phyloP scores from a whole-genome alignment of 2,329 filamentous ascomycete genomes.

The Ophiostoma himal-ulmi region DNA sequence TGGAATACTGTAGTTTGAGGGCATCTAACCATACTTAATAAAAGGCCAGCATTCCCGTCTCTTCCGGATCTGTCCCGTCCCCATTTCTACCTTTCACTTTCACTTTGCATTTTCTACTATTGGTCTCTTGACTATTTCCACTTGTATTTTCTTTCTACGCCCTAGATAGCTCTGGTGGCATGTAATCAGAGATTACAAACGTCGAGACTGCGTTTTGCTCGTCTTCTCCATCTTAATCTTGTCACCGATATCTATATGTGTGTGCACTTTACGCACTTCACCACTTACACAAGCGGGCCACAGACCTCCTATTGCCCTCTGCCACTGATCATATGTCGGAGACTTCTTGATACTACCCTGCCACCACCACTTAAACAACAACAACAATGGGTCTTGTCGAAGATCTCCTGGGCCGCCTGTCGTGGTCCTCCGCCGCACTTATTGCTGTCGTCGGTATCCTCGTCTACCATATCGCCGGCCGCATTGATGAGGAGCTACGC shows the following conservation, averaged over 20 bases:
- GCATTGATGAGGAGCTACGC: constrained; percentile 16
- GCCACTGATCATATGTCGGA: background rate
- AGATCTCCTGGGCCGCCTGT: constrained; percentile 41
- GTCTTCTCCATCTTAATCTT: background rate
- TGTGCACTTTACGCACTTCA: background rate
- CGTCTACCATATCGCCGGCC: constrained; percentile 29
- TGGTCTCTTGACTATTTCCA: background rate
- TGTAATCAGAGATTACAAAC: background rate
- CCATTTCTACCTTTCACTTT: background rate
- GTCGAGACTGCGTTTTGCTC: background rate
- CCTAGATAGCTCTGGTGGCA: constrained; percentile 6
- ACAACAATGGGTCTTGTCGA: constrained; percentile 47
- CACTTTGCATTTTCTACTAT: background rate
- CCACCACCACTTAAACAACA: background rate
- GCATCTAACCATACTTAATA: background rate
- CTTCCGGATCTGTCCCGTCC: background rate
- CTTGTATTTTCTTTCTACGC: background rate
- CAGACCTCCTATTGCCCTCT: background rate
- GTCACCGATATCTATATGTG: background rate
- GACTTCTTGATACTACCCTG: background rate
- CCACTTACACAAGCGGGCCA: background rate
- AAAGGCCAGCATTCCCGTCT: background rate
- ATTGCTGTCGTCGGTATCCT: constrained; percentile 37
- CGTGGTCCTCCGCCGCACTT: constrained; percentile 37
- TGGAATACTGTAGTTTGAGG: background rate